Base-by-base conservation (phyloP, 306 rosid genomes). In the Rubus idaeus region DNA sequence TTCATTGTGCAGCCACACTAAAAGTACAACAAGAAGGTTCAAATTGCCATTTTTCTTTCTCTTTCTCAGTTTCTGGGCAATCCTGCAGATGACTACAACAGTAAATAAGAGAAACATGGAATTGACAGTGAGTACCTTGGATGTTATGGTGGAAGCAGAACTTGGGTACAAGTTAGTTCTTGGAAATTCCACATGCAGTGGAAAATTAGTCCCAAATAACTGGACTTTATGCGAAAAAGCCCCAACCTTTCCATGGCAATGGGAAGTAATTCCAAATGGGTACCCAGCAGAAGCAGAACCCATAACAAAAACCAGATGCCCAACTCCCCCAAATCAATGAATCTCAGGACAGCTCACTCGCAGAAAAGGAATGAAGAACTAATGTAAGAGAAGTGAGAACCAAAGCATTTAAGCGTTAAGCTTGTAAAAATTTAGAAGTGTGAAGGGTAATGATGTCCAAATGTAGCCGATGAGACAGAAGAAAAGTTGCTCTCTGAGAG, bases 81-180 rank as follows among this genome's bases (percentile, higher is more conserved):
- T 20, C 73, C 40, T 40, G 26, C 10, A 64, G 69, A 40, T 18
- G 6, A 44, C 3, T 13, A 20, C 1, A 68, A n/a, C 39, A 68
- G 10, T n/a, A n/a, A 41, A 18, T 4, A 42, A 44, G 8, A 44
- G 9, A 56, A 57, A 79, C 3, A 37, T 18, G 26, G 42, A 50
- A 71, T 50, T 8, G 30, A 55, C 18, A 6, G 64, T n/a, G 45
- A 75, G 47, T 77, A 90, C 98, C 97, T 87, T 80, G 2, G 91
- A 83, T 77, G 82, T 39, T 12, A 56, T 18, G 76, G 63, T 4
- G 58, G 78, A 76, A 73, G 62, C 65, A 79, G 90, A 85, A 77
- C 80, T 70, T 3, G 80, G 76, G 81, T 18, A 75, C 23, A 78
- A 64, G 57, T 82, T 62, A 58, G 71, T 62, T 81, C 86, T 88